Evolutionary conservation across 169 alveolate species (phyloP).

Genomic region (Cryptosporidium canis): DNA sequence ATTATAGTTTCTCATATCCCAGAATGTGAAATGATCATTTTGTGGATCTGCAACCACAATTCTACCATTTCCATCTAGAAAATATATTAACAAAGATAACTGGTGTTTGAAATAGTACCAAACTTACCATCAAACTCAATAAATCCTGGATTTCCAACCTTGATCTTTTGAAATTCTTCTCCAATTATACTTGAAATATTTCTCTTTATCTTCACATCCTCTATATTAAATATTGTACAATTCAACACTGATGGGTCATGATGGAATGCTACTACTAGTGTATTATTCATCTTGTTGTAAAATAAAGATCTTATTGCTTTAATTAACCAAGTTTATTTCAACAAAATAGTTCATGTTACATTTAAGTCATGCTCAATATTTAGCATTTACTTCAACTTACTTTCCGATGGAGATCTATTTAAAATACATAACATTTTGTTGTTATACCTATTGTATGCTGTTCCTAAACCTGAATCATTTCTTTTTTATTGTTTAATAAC

Average conservation of each 20-base stretch:
- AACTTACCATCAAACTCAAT: slow-evolving; percentile 70
- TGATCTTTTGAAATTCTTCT: slow-evolving; percentile 49
- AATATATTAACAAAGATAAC: not conserved
- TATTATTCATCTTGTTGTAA: slow-evolving; percentile 42
- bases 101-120: not conserved
- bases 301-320: slow-evolving; percentile 67
- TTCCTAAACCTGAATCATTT: slow-evolving; percentile 69
- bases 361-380: not conserved
- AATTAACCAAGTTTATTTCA: not conserved
- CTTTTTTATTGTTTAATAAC: not conserved
- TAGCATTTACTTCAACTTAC: slow-evolving; percentile 15
- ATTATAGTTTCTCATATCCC: slow-evolving; percentile 71
- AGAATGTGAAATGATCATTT: slow-evolving; percentile 57
- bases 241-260: slow-evolving; percentile 54
- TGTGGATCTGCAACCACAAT: slow-evolving; percentile 72
- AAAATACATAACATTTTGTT: slow-evolving; percentile 44
- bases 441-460: slow-evolving; percentile 47
- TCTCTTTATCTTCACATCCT: slow-evolving; percentile 32
- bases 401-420: slow-evolving; percentile 72
- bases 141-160: slow-evolving; percentile 72
- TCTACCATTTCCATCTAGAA: slow-evolving; percentile 69
- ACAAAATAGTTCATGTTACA: too few species aligned
- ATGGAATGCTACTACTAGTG: slow-evolving; percentile 60
- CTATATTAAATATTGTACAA: slow-evolving; percentile 58
- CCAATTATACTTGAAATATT: slow-evolving; percentile 34